Evolutionary conservation across 169 alveolate species (phyloP).

Genomic region (Babesia caballi): DNA sequence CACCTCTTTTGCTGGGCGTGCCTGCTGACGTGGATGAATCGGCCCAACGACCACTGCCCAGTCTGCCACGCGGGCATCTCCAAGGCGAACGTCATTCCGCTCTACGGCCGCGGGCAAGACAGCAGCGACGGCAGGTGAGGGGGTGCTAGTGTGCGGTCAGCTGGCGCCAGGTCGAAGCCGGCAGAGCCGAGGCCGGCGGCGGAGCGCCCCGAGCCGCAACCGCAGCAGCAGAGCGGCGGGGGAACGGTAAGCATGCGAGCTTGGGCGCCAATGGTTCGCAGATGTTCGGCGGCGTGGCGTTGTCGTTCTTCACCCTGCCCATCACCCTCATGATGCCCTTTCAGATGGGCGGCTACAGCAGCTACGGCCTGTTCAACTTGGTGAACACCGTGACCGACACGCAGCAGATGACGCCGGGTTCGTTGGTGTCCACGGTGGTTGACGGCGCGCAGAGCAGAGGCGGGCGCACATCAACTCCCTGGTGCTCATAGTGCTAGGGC

Average conservation of each 20-base stretch:
- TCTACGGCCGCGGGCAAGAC: constrained; percentile 83
- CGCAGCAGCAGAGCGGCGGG: neutral
- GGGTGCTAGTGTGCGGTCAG: neutral
- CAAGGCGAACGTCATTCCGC: constrained; percentile 88
- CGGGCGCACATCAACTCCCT: constrained; percentile 48
- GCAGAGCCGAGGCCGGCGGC: constrained; percentile 60
- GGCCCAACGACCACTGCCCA: constrained; percentile 89
- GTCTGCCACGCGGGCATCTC: constrained; percentile 91
- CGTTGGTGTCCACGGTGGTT: neutral
- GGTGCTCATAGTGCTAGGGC: constrained; percentile 29
- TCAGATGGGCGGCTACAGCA: neutral
- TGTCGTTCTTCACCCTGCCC: constrained; percentile 56
- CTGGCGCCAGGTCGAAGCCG: constrained; percentile 32
- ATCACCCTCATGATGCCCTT: constrained; percentile 44
- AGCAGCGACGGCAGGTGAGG: constrained; percentile 76
- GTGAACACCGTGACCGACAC: neutral
- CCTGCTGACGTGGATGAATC: constrained; percentile 89
- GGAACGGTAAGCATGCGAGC: neutral
- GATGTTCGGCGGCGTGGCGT: constrained; percentile 44
- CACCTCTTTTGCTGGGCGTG: constrained; percentile 96
- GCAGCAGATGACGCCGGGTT: constrained; percentile 48
- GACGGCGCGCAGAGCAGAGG: constrained; percentile 33
- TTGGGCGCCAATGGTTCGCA: neutral
- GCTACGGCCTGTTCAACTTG: neutral
- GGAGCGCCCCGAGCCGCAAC: constrained; percentile 36